Evolutionary conservation across 805 yeast species (phyloP), one percentile per base, ranked within the genome.

Genomic region (Jamesozyma gamospora): DNA sequence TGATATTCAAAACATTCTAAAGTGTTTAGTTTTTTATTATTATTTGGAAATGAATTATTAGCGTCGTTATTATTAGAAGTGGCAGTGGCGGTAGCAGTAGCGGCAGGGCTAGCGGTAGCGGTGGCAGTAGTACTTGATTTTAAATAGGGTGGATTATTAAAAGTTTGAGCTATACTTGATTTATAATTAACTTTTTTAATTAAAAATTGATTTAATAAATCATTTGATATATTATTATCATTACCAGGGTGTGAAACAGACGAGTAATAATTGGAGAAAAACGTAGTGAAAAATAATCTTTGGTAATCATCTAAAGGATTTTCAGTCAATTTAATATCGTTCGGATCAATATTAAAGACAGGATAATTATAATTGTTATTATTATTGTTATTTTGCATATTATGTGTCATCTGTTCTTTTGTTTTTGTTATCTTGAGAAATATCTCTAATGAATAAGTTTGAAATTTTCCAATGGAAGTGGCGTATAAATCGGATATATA

Each of bases 231-330:
- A 13, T 18, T 32, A 4, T 32, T 11, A 7, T 32, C 25, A 21
- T 21, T 21, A 21, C 17, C 8, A 15, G 14, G 3, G 11, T 16
- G 19, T 6, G 24, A 11, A 8, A n/a, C 12, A n/a, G 27, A 6
- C 6, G 29, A 10, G 17, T 32, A 33, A 38, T 36, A 37, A 32
- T 30, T 41, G 17, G 40, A 27, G 8, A 46, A 34, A 15, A 51
- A 32, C 11, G 46, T 41, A 4, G 52, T 45, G 39, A 58, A 53
- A 40, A 44, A 54, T 11, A 56, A 37, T 36, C 64, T 41, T 42
- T 59, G 64, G 39, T 56, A 59, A 34, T 59, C 63, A 39, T 59
- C 64, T 30, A 53, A 26, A 5, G 62, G 59, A 25, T 46, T 48
- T 4, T 40, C 42, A 4, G 53, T 36, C 4, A 58, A 41, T 16